Percentiles rank a stretch among this genome's conserved stretches.
Evolutionary conservation across 2,329 filamentous ascomycete species (phyloP).

Genomic region (Stagonosporopsis rhizophila): DNA sequence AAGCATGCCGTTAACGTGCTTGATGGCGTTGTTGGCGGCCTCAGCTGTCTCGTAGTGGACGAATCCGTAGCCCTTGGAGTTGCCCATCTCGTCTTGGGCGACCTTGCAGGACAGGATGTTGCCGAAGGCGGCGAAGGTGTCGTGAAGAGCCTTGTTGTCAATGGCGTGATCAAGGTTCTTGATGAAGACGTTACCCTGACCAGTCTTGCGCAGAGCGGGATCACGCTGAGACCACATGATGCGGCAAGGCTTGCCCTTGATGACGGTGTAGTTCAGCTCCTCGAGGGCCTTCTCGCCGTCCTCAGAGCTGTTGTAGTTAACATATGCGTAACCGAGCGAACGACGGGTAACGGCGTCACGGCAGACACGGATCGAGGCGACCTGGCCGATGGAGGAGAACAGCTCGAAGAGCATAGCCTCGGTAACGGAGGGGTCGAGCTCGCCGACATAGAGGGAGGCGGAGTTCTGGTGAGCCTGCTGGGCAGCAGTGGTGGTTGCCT

Average conservation of each 20-base stretch:
- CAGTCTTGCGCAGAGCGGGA: slow-evolving; percentile 97
- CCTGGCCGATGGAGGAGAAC: slow-evolving; percentile 98
- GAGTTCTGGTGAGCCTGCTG: slow-evolving; percentile 86
- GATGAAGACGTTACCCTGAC: slow-evolving; percentile 99
- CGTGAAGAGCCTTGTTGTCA: slow-evolving; percentile 99
- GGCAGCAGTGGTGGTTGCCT: slow-evolving; percentile 73
- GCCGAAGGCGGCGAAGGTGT: slow-evolving; percentile 96
- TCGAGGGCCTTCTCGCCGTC: slow-evolving; percentile 98
- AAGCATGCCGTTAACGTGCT: slow-evolving; percentile 99
- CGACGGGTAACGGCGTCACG: slow-evolving; percentile 98
- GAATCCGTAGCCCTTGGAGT: slow-evolving; percentile 98
- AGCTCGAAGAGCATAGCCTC: slow-evolving; percentile 99
- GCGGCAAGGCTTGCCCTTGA: slow-evolving; percentile 98
- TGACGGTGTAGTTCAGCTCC: slow-evolving; percentile 99
- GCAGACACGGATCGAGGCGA: slow-evolving; percentile 99
- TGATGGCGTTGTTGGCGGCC: slow-evolving; percentile 95
- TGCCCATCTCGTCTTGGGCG: slow-evolving; percentile 93
- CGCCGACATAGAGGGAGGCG: slow-evolving; percentile 97
- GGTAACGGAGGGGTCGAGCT: slow-evolving; percentile 96
- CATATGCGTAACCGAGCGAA: slow-evolving; percentile 98
- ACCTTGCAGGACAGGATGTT: slow-evolving; percentile 99
- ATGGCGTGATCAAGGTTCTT: slow-evolving; percentile 99
- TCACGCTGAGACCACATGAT: slow-evolving; percentile 99
- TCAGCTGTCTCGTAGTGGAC: slow-evolving; percentile 99
- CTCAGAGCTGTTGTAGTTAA: slow-evolving; percentile 98